Evolutionary conservation across 352 stramenopile species (phyloP), one percentile per base, ranked within the genome.

Genomic region (Phytophthora aleatoria): DNA sequence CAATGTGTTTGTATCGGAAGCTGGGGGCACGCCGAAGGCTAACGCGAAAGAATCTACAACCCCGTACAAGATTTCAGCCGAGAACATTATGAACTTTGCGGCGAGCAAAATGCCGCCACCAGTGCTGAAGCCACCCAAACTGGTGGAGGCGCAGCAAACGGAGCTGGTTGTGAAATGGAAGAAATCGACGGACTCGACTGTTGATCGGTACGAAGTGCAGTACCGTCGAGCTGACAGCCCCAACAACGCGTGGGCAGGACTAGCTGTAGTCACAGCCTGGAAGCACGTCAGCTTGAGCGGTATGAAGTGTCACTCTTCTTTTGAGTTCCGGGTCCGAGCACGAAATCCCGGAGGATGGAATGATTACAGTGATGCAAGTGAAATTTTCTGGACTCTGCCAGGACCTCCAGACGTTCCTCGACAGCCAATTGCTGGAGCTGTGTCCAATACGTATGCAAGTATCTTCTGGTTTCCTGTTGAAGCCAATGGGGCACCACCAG

Each of bases 151-250:
- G 0, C 74, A 81, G 7, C 79, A 89, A 63, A 80, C 43, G 5
- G 78, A 73, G 20, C 71, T 94, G 12, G 67, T 64, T 13, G 53
- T 92, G 1, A 67, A 71, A 24, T 94, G 83, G 83, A 90, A 85
- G 44, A 80, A 79, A 35, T 75, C 82, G 24, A 39, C 31, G 0
- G 81, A 91, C 52, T 81, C 81, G 48, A 92, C 85, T 0, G 79
- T 87, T 2, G 85, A 94, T 63, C 70, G 82, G 2, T 92, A 91
- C 58, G 85, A 94, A 52, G 53, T 92, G 16, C 85, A 94, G 55
- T 92, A 81, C 52, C 74, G 77, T 20, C 60, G 70, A 27, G 71
- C 67, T 5, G 73, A 92, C 30, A 86, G 75, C 44, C 48, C 55
- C 13, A 76, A 84, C 59, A 82, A 77, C 39, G 30, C 69, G 0